Evolutionary conservation across 805 yeast species (phyloP).

Genomic region (Starmera dryadoides): DNA sequence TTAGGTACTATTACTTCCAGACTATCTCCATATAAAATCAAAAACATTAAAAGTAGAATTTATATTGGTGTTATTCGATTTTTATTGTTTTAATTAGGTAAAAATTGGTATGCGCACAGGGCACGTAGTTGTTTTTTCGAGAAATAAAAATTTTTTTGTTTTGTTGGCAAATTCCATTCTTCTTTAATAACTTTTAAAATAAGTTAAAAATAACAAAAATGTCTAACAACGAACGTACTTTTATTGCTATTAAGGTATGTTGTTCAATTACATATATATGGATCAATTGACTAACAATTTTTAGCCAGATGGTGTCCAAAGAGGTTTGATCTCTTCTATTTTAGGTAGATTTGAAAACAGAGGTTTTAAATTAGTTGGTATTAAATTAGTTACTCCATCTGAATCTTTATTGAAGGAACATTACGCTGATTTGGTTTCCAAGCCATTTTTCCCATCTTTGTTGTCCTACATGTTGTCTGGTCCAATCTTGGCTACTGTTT

Average conservation of each 20-base stretch:
- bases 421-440: conserved; percentile 89
- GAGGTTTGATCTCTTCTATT: conserved; percentile 90
- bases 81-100: too few species aligned
- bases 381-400: conserved; percentile 84
- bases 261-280: neutral
- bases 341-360: conserved; percentile 91
- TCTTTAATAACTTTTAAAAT: neutral
- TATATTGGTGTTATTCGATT: too few species aligned
- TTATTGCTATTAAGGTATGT: conserved; percentile 65
- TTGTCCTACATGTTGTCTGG: conserved; percentile 96
- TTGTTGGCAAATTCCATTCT: neutral
- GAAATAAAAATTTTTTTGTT: neutral
- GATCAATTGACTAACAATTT: neutral
- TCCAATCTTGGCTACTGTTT: conserved; percentile 97
- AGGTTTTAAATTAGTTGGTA: conserved; percentile 96
- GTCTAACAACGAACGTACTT: conserved; percentile 68
- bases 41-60: too few species aligned
- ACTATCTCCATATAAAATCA: too few species aligned
- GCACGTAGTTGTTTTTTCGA: too few species aligned
- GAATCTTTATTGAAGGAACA: conserved; percentile 86
- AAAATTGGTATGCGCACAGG: too few species aligned
- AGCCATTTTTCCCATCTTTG: conserved; percentile 98
- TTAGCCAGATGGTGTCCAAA: conserved; percentile 98
- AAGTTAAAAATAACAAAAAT: too few species aligned
- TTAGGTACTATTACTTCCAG: too few species aligned